These are phyloP conservation scores for Scheffersomyces insectosa DNA, from an alignment of 1,139 yeast species.

Conservation along the genomic window DNA sequence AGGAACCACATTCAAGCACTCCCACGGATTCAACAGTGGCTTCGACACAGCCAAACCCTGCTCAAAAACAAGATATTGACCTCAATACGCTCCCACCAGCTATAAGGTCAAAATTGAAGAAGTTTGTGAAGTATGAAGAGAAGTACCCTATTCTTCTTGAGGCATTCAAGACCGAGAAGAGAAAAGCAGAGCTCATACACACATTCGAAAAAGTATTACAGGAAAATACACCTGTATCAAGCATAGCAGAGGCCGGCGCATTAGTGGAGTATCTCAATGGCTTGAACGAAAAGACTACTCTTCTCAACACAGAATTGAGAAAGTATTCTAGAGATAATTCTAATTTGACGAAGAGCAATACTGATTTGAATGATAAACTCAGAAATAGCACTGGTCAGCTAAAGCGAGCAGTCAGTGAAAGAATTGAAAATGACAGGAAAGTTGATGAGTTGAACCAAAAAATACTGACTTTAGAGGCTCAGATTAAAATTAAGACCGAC, in stretches of 20 bases:
- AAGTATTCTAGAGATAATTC: slow-evolving; percentile 16
- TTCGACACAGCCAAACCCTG: background rate
- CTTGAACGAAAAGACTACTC: slow-evolving; percentile 57
- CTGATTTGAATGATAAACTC: slow-evolving; percentile 9
- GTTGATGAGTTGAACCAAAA: slow-evolving; percentile 2
- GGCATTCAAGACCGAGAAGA: slow-evolving; percentile 82
- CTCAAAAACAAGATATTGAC: slow-evolving; percentile 26
- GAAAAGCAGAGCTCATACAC: slow-evolving; percentile 60
- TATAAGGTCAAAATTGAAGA: slow-evolving; percentile 63
- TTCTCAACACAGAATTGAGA: slow-evolving; percentile 57
- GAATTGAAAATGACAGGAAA: background rate
- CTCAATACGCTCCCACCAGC: slow-evolving; percentile 51
- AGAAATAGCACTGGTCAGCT: slow-evolving; percentile 3
- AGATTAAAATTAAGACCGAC: slow-evolving; percentile 5
- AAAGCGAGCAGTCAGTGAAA: slow-evolving; percentile 5
- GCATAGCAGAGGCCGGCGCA: slow-evolving; percentile 68
- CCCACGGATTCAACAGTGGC: background rate
- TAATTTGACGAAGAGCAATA: slow-evolving; percentile 13
- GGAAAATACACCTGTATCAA: slow-evolving; percentile 80
- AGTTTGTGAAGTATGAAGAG: slow-evolving; percentile 84
- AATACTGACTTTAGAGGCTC: slow-evolving; percentile 5
- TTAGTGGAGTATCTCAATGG: slow-evolving; percentile 72
- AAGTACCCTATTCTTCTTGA: slow-evolving; percentile 80
- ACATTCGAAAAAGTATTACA: slow-evolving; percentile 69
- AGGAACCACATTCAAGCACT: background rate